A percentile compares a stretch with the other conserved stretches of the same genome.
phyloP scores from a whole-genome alignment of 371 early-diverging fungal genomes.

The Mortierella sp. region DNA sequence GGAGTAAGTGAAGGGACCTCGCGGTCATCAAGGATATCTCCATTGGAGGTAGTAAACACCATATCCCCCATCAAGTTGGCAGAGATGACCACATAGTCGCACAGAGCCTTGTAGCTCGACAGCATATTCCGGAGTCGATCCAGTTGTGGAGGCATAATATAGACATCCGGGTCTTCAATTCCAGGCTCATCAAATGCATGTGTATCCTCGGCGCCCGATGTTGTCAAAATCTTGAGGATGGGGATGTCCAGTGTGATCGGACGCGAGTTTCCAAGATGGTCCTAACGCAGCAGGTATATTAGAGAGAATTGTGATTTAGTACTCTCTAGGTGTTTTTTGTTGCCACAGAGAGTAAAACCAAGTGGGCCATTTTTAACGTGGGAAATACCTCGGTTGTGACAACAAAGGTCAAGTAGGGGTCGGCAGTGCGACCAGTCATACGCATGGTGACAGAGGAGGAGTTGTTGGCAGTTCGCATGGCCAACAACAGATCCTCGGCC shows the following conservation, averaged over 20 bases:
- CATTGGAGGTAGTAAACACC: constrained; percentile 44
- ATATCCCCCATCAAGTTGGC: constrained; percentile 47
- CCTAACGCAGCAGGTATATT: constrained; percentile 10
- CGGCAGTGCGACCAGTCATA: constrained; percentile 42
- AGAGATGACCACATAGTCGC: constrained; percentile 47
- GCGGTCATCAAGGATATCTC: constrained; percentile 19
- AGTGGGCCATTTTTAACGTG: too few species aligned
- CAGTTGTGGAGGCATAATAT: constrained; percentile 54
- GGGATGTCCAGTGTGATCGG: constrained; percentile 47
- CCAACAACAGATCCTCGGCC: constrained; percentile 43
- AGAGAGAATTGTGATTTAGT: too few species aligned
- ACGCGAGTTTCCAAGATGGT: constrained; percentile 35
- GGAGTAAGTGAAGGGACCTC: background rate
- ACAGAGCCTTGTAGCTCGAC: constrained; percentile 40
- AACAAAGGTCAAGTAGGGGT: constrained; percentile 41
- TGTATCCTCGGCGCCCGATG: constrained; percentile 32
- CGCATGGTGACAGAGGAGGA: constrained; percentile 37
- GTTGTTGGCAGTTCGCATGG: constrained; percentile 30
- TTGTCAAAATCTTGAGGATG: constrained; percentile 46
- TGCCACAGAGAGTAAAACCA: too few species aligned
- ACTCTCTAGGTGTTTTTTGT: too few species aligned
- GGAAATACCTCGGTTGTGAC: constrained; percentile 36
- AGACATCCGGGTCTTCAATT: constrained; percentile 47
- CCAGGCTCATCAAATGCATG: constrained; percentile 46
- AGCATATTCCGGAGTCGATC: constrained; percentile 40